phyloP scores from a whole-genome alignment of 2,329 filamentous ascomycete genomes.

The Ceratocystis variospora region DNA sequence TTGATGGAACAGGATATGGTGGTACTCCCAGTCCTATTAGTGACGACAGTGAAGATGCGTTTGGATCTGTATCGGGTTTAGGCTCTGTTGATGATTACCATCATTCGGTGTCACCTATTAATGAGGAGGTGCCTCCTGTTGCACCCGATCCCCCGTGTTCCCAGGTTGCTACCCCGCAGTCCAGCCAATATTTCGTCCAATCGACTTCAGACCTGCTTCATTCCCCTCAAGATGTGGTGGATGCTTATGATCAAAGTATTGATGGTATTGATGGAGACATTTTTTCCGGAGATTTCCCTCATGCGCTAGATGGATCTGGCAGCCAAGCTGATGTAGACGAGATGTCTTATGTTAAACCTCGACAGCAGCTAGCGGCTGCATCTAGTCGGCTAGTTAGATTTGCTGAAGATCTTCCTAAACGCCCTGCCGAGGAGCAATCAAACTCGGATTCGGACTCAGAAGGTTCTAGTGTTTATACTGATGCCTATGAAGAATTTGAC shows the following conservation, averaged over 20 bases:
- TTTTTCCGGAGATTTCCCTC: not conserved
- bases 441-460: conserved; percentile 29
- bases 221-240: not conserved
- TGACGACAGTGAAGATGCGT: conserved; percentile 26
- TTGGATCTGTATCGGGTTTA: conserved; percentile 10
- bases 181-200: not conserved
- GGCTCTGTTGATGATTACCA: conserved; percentile 13
- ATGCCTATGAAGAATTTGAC: conserved; percentile 62
- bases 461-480: conserved; percentile 52
- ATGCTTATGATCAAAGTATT: not conserved
- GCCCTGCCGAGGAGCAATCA: conserved; percentile 5
- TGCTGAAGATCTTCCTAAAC: conserved; percentile 31
- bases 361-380: not conserved
- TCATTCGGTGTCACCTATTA: conserved; percentile 17
- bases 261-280: not conserved
- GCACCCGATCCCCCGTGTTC: not conserved
- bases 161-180: not conserved
- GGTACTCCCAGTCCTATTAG: conserved; percentile 18
- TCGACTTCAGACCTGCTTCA: not conserved
- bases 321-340: not conserved
- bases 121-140: conserved; percentile 5
- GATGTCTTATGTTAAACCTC: not conserved
- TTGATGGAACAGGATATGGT: conserved; percentile 49
- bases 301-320: not conserved
- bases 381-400: not conserved